Evolutionary conservation across 2,329 filamentous ascomycete species (phyloP).

Genomic region (Leptographium radiaticola): DNA sequence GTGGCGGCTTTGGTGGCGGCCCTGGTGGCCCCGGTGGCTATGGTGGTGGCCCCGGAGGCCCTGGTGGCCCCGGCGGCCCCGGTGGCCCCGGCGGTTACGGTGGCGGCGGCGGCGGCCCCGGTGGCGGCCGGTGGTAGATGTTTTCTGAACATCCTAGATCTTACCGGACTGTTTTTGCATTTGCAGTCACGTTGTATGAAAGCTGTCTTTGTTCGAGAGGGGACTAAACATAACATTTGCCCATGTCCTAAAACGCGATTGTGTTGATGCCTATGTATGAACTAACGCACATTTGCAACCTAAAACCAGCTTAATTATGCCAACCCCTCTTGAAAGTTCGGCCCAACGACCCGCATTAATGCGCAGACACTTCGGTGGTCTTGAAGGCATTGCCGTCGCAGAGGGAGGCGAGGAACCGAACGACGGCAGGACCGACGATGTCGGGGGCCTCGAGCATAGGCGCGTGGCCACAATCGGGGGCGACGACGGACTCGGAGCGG

Average conservation of each 20-base stretch:
- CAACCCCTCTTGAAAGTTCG: too few relatives aligned
- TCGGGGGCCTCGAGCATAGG: conserved; percentile 11
- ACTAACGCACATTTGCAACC: neutral
- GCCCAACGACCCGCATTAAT: too few relatives aligned
- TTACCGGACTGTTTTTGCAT: too few relatives aligned
- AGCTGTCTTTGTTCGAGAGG: neutral
- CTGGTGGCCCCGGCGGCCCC: neutral
- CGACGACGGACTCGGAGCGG: conserved; percentile 2
- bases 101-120: neutral
- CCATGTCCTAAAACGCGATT: neutral
- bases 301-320: neutral
- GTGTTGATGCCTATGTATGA: too few relatives aligned
- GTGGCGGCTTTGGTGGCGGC: neutral
- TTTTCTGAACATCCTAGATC: too few relatives aligned
- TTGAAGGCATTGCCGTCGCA: conserved; percentile 1
- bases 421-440: conserved; percentile 7
- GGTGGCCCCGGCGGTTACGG: neutral
- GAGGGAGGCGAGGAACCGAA: conserved; percentile 7
- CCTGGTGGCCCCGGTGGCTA: neutral
- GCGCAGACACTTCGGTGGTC: neutral
- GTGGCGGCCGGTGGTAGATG: conserved; percentile 1
- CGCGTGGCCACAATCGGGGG: conserved; percentile 10
- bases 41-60: conserved; percentile 1
- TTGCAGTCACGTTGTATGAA: neutral
- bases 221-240: neutral